Base-by-base conservation (phyloP, 192 early-diverging fungal genomes). In the Rhizophagus clarus region DNA sequence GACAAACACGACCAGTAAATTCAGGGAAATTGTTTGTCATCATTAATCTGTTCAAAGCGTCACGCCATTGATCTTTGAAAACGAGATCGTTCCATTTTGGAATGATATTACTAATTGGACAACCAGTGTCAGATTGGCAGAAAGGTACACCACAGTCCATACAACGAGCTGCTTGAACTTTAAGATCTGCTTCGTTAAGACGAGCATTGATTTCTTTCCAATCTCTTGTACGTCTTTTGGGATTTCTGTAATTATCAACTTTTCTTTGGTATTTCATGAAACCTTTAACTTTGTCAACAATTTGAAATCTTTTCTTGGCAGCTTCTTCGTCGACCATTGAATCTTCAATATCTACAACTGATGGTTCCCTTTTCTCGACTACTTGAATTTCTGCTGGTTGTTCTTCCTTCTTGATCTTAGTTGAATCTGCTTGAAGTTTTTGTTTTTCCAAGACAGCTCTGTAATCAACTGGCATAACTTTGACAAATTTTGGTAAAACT, bases 1-100 rank as follows among this genome's bases (percentile, higher is more conserved):
- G 98, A 82, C 98, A 98, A 40, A 99, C 98, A 79, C 98, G 94
- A 63, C 98, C 98, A 63, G 98, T 99, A 85, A 99, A 99, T 87
- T 99, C 98, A 66, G 98, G 98, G 90, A 99, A 99, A 89, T 99
- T 99, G 90, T 97, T 98, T 79, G 98, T 99, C 88, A 97, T 92
- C 79, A 97, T 87, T 74, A 99, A 88, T 45, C 98, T 93, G 77
- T 95, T 92, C 45, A 97, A 90, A 20, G 98, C 98, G 12, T 96
- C 96, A 84, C 94, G 89, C 98, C 98, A 99, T 83, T 97, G 95
- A 87, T 97, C 89, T 84, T 93, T 93, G 90, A 94, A 99, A 34
- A 99, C 94, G 22, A 99, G 88, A 67, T 99, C 97, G 85, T 99
- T 99, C 96, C 97, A 99, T 88, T 97, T 97, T 72, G 98, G 98